These are phyloP conservation scores for Xylaria sp. DNA, from an alignment of 2,329 filamentous ascomycete genomes.

Conservation along the genomic window DNA sequence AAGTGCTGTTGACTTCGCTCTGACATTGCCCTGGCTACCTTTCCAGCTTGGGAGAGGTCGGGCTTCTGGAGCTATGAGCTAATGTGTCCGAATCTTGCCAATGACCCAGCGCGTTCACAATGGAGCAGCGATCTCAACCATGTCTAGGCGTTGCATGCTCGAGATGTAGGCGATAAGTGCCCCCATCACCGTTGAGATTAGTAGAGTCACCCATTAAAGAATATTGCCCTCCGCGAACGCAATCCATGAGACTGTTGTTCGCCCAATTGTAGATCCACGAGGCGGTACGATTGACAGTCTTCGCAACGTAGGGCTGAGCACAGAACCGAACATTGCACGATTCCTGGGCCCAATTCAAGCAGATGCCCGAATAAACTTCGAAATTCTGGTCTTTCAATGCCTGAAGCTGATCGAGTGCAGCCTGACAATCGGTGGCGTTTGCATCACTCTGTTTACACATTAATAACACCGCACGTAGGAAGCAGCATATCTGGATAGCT, in stretches of 20 bases:
- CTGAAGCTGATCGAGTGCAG: conserved; percentile 41
- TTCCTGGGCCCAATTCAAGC: conserved; percentile 44
- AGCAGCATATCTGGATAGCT: not conserved
- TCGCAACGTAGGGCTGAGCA: conserved; percentile 43
- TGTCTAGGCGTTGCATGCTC: conserved; percentile 31
- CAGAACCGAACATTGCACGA: conserved; percentile 46
- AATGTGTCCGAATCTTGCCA: not conserved
- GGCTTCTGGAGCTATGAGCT: not conserved
- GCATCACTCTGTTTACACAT: conserved; percentile 33
- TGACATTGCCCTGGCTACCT: not conserved
- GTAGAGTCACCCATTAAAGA: conserved; percentile 44
- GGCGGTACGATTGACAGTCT: conserved; percentile 44
- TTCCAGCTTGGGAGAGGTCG: not conserved
- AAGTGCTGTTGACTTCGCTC: not conserved
- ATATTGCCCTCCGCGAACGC: conserved; percentile 40
- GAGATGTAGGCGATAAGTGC: conserved; percentile 46
- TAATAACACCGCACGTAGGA: not conserved
- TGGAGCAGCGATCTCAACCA: not conserved
- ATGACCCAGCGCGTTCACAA: not conserved
- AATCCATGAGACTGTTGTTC: conserved; percentile 41
- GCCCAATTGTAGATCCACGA: conserved; percentile 45
- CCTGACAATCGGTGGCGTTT: conserved; percentile 42
- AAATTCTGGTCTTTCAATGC: conserved; percentile 38
- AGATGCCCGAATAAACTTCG: conserved; percentile 42
- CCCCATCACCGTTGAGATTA: conserved; percentile 45